Evolutionary conservation across 441 rosid genomes (phyloP), one percentile per base, ranked within the genome.

Genomic region (Adansonia madagascariensis): DNA sequence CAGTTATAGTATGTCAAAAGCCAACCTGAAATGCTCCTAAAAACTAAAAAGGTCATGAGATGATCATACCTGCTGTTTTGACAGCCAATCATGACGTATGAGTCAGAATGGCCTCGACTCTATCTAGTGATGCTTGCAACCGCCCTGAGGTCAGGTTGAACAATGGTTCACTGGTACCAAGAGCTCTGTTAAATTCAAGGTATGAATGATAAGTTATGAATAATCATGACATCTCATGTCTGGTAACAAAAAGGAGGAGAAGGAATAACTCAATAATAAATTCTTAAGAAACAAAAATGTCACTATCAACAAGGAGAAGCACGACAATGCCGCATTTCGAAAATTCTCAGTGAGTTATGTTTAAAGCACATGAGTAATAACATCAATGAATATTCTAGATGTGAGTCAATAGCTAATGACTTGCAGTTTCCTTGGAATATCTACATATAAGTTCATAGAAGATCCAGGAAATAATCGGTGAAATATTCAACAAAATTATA

Each of bases 61-160:
- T 72, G 41, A 15, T 14, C 20, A 50, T 73, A 73, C 75, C 75
- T 73, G 35, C 6, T 55, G 46, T 6, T 39, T 41, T 73, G 17
- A 41, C 41, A 59, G 18, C 18, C 31, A 47, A 62, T 82, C 81
- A 72, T 35, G 81, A 75, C 17, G 81, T 7, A 82, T 89, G 88
- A 35, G 91, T 90, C 62, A 90, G 12, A 81, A 95, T 91, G 60
- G 92, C 86, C 82, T 94, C 98, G 71, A 95, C 88, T 86, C 98
- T 87, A 79, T 95, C 98, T 3, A 94, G 83, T 6, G 99, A 92
- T 44, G 99, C 98, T 65, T 89, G 87, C 84, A 95, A 85, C 65
- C 85, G 75, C 73, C 98, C 97, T 0, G 98, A 84, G 84, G 85
- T 83, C 98, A 94, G 85, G 86, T 94, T 94, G 87, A 95, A 92